These are phyloP conservation scores for Verticillium isaacii DNA, from an alignment of 2,329 filamentous ascomycete genomes.

Conservation along the genomic window DNA sequence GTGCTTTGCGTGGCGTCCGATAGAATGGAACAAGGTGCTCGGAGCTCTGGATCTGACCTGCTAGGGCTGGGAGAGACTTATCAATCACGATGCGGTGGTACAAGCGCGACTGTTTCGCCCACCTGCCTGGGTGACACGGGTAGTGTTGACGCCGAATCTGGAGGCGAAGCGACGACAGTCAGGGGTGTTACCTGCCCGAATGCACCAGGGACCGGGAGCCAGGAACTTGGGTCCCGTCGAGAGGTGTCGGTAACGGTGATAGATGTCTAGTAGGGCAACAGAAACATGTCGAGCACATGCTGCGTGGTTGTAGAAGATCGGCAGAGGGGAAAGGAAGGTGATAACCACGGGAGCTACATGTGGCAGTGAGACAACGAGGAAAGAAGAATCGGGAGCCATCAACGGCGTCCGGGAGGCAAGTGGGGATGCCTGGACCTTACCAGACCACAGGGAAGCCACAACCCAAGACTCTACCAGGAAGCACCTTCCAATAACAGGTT, in stretches of 20 bases:
- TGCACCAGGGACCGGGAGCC: background rate
- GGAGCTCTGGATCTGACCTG: background rate
- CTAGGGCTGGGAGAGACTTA: background rate
- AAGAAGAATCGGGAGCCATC: background rate
- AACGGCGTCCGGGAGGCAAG: background rate
- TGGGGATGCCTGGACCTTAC: background rate
- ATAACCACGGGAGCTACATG: background rate
- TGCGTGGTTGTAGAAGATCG: background rate
- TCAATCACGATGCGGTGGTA: background rate
- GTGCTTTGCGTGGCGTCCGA: background rate
- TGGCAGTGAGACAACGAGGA: conserved; percentile 2
- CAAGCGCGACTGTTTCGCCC: background rate
- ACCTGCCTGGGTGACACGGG: background rate
- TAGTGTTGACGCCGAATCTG: background rate
- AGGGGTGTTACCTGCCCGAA: background rate
- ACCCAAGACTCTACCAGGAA: background rate
- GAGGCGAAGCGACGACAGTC: background rate
- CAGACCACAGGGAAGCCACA: background rate
- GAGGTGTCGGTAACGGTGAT: background rate
- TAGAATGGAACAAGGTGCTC: background rate
- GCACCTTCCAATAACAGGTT: background rate
- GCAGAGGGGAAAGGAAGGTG: background rate
- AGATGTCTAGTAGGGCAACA: background rate
- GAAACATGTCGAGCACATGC: background rate
- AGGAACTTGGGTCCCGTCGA: background rate